phyloP scores from a whole-genome alignment of 169 alveolate species.

The Plasmodium coatneyi region DNA sequence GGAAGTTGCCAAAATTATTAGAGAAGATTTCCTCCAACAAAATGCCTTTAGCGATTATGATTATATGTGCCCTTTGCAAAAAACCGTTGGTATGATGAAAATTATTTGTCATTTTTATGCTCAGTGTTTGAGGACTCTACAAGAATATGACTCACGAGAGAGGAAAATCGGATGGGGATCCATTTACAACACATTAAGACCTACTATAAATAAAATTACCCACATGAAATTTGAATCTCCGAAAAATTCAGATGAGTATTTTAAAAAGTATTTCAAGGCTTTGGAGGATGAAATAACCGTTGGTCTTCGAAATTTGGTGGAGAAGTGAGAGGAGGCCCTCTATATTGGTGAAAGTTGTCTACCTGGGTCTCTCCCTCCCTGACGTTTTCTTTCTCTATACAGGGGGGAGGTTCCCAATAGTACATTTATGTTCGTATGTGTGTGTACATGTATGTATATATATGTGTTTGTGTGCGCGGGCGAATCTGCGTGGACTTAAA shows the following conservation, averaged over 20 bases:
- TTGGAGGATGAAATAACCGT: conserved; percentile 73
- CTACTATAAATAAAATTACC: conserved; percentile 91
- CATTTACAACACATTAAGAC: conserved; percentile 91
- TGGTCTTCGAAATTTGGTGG: conserved; percentile 64
- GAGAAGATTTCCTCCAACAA: conserved; percentile 98
- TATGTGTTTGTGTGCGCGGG: background rate
- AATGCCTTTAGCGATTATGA: conserved; percentile 98
- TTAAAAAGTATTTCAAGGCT: conserved; percentile 70
- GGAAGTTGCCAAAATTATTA: conserved; percentile 96
- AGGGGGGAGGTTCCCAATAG: background rate
- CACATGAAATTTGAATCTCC: conserved; percentile 91
- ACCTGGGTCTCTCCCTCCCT: background rate
- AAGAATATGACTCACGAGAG: conserved; percentile 88
- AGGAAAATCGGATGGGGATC: conserved; percentile 95
- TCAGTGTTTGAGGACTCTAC: conserved; percentile 85
- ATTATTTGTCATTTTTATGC: conserved; percentile 94
- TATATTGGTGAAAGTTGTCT: background rate
- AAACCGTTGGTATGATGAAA: conserved; percentile 98
- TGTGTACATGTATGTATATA: background rate
- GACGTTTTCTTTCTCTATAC: background rate
- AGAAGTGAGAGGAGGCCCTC: conserved; percentile 3
- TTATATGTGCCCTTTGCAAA: conserved; percentile 96
- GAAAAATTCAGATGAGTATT: conserved; percentile 73
- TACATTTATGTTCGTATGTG: background rate
- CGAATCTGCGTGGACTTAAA: background rate